Evolutionary conservation across 331 rosid species (phyloP).

Genomic region (Telfairia occidentalis): DNA sequence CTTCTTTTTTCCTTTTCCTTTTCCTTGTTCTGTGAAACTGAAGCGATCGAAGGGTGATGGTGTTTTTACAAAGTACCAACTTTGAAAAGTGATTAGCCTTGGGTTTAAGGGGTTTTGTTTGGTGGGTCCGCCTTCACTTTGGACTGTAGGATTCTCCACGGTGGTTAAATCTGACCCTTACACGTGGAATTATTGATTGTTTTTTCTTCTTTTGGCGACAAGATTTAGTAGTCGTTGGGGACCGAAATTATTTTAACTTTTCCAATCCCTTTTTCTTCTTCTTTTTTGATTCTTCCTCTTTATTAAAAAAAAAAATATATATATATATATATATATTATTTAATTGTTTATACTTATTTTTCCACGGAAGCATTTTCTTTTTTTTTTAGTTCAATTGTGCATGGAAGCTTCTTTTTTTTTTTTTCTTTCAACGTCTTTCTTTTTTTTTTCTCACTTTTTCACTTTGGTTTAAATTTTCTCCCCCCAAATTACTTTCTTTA

Average conservation of each 20-base stretch:
- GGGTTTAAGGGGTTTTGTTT: constrained; percentile 22
- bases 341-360: not conserved
- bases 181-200: constrained; percentile 2
- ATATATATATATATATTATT: not conserved
- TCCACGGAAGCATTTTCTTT: not conserved
- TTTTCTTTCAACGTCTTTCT: constrained; percentile 1
- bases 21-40: constrained; percentile 34
- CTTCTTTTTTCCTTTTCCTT: not conserved
- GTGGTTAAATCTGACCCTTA: not conserved
- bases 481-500: not conserved
- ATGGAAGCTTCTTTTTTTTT: constrained; percentile 1
- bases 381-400: too few species aligned
- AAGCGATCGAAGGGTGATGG: constrained; percentile 28
- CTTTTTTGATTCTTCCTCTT: not conserved
- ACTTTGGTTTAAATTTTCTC: not conserved
- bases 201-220: not conserved
- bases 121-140: constrained; percentile 19
- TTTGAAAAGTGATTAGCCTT: constrained; percentile 24
- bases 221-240: constrained; percentile 43
- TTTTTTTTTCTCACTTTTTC: not conserved
- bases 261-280: not conserved
- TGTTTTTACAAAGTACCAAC: constrained; percentile 36
- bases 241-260: constrained; percentile 22
- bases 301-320: not conserved
- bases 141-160: constrained; percentile 14